Conservation (phyloP, 1,284 basidiomycete genomes). For the Tremellales sp. region DNA sequence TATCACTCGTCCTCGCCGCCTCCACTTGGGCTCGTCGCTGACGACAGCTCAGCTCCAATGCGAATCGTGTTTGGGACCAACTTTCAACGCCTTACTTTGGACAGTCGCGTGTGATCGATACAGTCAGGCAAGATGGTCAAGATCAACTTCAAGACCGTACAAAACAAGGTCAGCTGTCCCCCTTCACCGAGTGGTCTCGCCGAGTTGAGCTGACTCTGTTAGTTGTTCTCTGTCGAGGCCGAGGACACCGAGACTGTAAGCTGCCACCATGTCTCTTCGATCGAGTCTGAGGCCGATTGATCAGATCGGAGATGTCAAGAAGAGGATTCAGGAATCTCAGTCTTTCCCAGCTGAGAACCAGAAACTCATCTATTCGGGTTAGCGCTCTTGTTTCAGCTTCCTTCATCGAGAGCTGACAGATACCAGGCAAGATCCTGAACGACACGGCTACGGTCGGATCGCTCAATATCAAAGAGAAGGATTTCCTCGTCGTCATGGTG, state of each 20-base stretch:
- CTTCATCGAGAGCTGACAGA: slow-evolving; percentile 2
- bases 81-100: too few relatives aligned
- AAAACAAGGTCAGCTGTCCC: slow-evolving; percentile 75
- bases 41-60: too few relatives aligned
- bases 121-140: slow-evolving; percentile 67
- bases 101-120: too few relatives aligned
- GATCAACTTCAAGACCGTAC: slow-evolving; percentile 87
- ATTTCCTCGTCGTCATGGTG: slow-evolving; percentile 98
- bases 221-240: slow-evolving; percentile 68
- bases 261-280: neutral
- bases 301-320: slow-evolving; percentile 69
- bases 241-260: slow-evolving; percentile 65
- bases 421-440: slow-evolving; percentile 79
- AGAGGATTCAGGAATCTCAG: slow-evolving; percentile 74
- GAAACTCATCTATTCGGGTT: slow-evolving; percentile 95
- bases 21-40: too few relatives aligned
- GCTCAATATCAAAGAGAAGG: slow-evolving; percentile 95
- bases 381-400: slow-evolving; percentile 8
- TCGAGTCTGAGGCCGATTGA: neutral
- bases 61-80: too few relatives aligned
- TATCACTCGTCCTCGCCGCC: too few relatives aligned
- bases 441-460: slow-evolving; percentile 86
- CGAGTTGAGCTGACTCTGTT: slow-evolving; percentile 11
- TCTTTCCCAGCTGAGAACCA: slow-evolving; percentile 64
- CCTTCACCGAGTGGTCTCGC: slow-evolving; percentile 1